Evolutionary conservation across 345 rosid species (phyloP).

Genomic region (Lepidium sativum): DNA sequence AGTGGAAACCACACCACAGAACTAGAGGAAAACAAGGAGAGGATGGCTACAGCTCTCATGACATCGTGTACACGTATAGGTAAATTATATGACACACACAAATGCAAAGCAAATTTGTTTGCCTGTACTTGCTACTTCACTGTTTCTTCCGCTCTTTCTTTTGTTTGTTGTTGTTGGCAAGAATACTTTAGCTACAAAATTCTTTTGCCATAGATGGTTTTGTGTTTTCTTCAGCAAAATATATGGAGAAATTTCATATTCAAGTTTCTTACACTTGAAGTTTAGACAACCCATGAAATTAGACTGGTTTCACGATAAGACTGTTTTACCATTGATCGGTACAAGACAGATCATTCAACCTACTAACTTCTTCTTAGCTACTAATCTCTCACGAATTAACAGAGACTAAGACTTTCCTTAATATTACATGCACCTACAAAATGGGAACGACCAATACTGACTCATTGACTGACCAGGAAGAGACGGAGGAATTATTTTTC

Average conservation of each 20-base stretch:
- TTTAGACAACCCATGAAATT: background rate
- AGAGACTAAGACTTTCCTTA: background rate
- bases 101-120: conserved; percentile 27
- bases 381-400: background rate
- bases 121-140: conserved; percentile 23
- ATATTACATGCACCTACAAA: background rate
- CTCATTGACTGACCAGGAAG: background rate
- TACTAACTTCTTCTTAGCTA: conserved; percentile 1
- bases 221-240: conserved; percentile 22
- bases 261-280: background rate
- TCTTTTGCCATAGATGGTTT: conserved; percentile 18
- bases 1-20: conserved; percentile 19
- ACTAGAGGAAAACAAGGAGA: conserved; percentile 9
- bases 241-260: conserved; percentile 20
- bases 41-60: conserved; percentile 10
- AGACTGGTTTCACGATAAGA: background rate
- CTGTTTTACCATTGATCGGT: background rate
- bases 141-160: conserved; percentile 2
- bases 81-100: conserved; percentile 23
- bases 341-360: background rate
- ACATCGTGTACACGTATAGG: conserved; percentile 15
- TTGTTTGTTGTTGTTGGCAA: conserved; percentile 24
- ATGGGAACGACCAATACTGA: background rate
- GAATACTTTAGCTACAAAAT: conserved; percentile 11
- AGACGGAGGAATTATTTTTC: background rate